Conservation (phyloP, 495 filamentous ascomycete genomes). For the Parmelia sp. region DNA sequence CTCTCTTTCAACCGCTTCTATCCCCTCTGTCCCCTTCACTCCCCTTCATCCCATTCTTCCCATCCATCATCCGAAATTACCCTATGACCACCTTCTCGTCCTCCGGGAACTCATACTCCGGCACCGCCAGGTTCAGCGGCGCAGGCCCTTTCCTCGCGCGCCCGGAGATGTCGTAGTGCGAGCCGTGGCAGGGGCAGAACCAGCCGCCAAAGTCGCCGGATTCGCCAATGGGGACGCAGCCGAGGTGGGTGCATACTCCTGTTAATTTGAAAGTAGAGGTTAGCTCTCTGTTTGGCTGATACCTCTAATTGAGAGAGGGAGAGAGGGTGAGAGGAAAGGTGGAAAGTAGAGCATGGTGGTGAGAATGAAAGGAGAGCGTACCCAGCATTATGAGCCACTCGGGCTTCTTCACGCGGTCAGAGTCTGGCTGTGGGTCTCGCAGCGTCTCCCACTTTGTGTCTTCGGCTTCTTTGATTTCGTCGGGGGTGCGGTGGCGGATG, state of each 20-base stretch:
- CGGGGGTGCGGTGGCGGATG: conserved; percentile 92
- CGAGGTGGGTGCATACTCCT: conserved; percentile 98
- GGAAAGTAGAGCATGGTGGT: neutral
- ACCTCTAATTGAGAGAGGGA: too few relatives aligned
- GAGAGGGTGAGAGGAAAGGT: neutral
- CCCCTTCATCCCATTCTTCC: too few relatives aligned
- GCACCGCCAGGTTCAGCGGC: conserved; percentile 94
- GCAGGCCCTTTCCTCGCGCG: conserved; percentile 93
- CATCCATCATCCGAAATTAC: conserved; percentile 35
- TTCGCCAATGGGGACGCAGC: conserved; percentile 98
- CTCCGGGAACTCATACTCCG: conserved; percentile 77
- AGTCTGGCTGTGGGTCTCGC: conserved; percentile 85
- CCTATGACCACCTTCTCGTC: conserved; percentile 75
- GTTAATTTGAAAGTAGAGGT: conserved; percentile 7
- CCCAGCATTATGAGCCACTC: conserved; percentile 99
- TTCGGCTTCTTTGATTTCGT: conserved; percentile 82
- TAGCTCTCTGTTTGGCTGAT: neutral
- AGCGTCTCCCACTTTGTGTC: conserved; percentile 66
- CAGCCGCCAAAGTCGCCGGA: conserved; percentile 96
- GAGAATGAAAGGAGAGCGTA: conserved; percentile 36
- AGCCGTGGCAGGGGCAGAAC: conserved; percentile 99
- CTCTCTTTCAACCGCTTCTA: neutral
- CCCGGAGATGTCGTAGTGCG: conserved; percentile 98
- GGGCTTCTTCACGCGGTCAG: conserved; percentile 91
- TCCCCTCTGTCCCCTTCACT: neutral